These are phyloP conservation scores for Coccomyxa subellipsoidea DNA, from an alignment of 163 green algal genomes.

Conservation along the genomic window DNA sequence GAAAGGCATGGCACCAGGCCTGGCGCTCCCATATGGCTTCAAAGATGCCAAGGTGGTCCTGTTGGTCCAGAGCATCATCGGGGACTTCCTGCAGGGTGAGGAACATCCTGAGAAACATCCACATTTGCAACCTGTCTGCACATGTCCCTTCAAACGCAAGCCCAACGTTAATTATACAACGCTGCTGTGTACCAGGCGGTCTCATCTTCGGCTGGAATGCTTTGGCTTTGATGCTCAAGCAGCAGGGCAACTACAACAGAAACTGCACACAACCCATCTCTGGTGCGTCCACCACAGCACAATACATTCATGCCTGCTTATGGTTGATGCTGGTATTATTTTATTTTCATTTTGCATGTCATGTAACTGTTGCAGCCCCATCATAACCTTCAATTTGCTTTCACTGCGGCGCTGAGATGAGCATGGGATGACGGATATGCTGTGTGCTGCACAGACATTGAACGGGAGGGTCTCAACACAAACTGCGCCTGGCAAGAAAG, in stretches of 20 bases:
- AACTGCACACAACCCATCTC: conserved; percentile 15
- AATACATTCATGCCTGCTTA: too few relatives aligned
- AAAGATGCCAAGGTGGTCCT: conserved; percentile 21
- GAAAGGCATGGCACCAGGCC: not conserved
- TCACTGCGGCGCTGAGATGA: too few relatives aligned
- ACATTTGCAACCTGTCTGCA: too few relatives aligned
- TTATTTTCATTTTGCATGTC: too few relatives aligned
- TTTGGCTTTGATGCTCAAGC: conserved; percentile 44
- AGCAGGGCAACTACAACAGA: conserved; percentile 36
- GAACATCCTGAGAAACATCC: not conserved
- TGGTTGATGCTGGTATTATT: too few relatives aligned
- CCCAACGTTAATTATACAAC: too few relatives aligned
- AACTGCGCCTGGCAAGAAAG: conserved; percentile 38
- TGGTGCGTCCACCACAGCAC: not conserved
- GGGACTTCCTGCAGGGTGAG: conserved; percentile 41
- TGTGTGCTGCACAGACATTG: not conserved
- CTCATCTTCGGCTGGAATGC: conserved; percentile 63
- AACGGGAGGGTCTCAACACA: not conserved
- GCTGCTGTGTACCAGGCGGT: conserved; percentile 41
- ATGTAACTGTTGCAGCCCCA: too few relatives aligned
- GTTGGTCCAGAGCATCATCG: conserved; percentile 22
- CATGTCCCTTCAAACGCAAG: too few relatives aligned
- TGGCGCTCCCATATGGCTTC: conserved; percentile 17
- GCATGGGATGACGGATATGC: not conserved
- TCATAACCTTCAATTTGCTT: too few relatives aligned